Evolutionary conservation across 257 asterid genomes (phyloP).

Genomic region (Schizonepeta tenuifolia): DNA sequence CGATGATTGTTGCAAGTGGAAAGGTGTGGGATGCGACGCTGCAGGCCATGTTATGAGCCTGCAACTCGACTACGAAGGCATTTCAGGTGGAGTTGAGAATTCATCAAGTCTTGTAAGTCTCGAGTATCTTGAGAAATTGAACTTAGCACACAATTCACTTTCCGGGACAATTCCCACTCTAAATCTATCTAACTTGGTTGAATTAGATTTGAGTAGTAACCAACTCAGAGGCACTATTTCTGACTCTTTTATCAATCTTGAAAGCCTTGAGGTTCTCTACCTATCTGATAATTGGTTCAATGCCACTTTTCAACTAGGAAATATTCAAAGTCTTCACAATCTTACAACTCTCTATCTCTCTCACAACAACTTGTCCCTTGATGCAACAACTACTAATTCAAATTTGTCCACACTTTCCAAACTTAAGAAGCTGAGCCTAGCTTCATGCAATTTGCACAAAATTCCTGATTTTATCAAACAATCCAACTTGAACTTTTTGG

Average conservation of each 20-base stretch:
- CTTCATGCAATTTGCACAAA: constrained; percentile 29
- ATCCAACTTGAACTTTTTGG: neutral
- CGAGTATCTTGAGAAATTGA: neutral
- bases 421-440: constrained; percentile 29
- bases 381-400: neutral
- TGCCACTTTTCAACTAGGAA: constrained; percentile 20
- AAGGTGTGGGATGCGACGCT: constrained; percentile 50
- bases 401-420: neutral
- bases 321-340: constrained; percentile 25
- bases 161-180: constrained; percentile 28
- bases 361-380: constrained; percentile 43
- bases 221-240: constrained; percentile 30
- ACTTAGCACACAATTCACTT: constrained; percentile 17
- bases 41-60: constrained; percentile 40
- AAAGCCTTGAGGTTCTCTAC: constrained; percentile 20
- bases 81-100: constrained; percentile 30
- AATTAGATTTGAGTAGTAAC: constrained; percentile 39
- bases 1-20: constrained; percentile 51
- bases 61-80: constrained; percentile 38
- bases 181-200: constrained; percentile 14
- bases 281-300: constrained; percentile 38
- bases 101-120: constrained; percentile 8
- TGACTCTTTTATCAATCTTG: neutral
- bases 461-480: neutral
- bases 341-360: constrained; percentile 46